Evolutionary conservation across 106 monocot genomes (phyloP), one percentile per base, ranked within the genome.

Genomic region (Dendrobium chrysotoxum): DNA sequence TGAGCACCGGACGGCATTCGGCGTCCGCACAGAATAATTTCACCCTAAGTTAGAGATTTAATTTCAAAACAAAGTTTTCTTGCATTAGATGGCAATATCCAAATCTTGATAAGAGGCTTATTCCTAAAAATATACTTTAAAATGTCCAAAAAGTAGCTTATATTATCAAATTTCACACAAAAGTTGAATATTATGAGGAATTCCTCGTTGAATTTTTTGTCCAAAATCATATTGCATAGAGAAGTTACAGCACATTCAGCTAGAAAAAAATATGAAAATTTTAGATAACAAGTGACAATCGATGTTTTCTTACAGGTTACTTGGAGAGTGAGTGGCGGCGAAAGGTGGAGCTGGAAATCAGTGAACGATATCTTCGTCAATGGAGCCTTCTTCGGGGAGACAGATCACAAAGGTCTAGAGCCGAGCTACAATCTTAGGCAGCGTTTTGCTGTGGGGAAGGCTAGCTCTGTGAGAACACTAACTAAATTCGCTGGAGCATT

Each of bases 401-500:
- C 76, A 13, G 88, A 88, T 17, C 8, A 58, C 0, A 81, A 46
- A 3, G 42, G 40, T 17, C 78, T 72, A 0, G 31, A n/a, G 0
- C 92, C 95, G 5, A 58, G 25, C 6, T 95, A 95, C 72, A 76
- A 77, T n/a, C 50, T 7, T 30, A 79, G 84, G n/a, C 87, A 93
- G 82, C 28, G 35, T 8, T 95, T 95, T 20, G 54, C 78, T 0
- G 85, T 84, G 16, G 83, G 73, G 9, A 76, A 67, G 4, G 76
- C 84, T 1, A 39, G 40, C 0, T 53, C 38, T 7, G 92, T 95
- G 6, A 53, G 72, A 66, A 0, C 78, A 2, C 35, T 91, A 57
- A 95, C 92, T 25, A 91, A 78, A 30, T 58, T 86, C 53, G 88
- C 88, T 13, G 95, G 92, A 21, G 92, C 91, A 0, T 77, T 95